Evolutionary conservation across 306 rosid genomes (phyloP).

Genomic region (Prunus mira): DNA sequence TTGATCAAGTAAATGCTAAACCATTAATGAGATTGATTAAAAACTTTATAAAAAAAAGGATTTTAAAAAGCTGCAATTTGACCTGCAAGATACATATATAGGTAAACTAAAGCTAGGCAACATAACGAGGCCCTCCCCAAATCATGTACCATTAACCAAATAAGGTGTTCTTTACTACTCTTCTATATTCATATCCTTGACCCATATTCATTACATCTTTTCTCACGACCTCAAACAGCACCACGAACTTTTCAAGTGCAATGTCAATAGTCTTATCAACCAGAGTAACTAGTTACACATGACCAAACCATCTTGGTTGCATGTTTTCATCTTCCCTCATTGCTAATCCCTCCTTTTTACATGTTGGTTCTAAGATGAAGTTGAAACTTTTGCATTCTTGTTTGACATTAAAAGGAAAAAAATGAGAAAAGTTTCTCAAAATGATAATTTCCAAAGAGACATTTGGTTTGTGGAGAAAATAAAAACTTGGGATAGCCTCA

Average conservation of each 20-base stretch:
- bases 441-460: neutral
- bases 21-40: neutral
- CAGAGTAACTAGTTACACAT: neutral
- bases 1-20: slow-evolving; percentile 7
- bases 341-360: neutral
- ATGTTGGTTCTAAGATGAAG: neutral
- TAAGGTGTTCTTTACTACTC: neutral
- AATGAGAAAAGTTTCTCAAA: neutral
- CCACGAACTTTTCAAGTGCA: neutral
- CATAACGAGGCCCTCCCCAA: neutral
- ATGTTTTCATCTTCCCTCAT: neutral
- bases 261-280: neutral
- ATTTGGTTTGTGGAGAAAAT: neutral
- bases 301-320: neutral
- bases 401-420: neutral
- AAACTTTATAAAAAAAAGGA: neutral
- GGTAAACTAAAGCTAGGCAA: neutral
- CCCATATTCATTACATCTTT: neutral
- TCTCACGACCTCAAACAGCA: neutral
- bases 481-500: neutral
- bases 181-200: neutral
- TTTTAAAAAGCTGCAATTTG: too few relatives aligned
- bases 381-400: neutral
- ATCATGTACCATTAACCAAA: neutral
- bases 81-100: neutral